These are phyloP conservation scores for Raddia distichophylla DNA, from an alignment of 176 grass and related monocot genomes.

Conservation along the genomic window DNA sequence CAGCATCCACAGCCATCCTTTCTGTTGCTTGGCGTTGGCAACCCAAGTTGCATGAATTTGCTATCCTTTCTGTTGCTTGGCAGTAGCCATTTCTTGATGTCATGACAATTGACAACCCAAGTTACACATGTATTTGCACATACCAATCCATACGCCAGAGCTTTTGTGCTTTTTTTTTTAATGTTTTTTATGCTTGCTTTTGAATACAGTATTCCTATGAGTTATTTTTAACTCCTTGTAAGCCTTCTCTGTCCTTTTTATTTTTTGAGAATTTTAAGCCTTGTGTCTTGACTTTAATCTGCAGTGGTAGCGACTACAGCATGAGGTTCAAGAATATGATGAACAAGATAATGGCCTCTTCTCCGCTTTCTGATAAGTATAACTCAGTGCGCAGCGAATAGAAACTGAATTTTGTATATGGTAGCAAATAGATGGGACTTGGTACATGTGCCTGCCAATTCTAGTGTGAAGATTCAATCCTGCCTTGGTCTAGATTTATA, in stretches of 20 bases:
- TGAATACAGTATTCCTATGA: no score
- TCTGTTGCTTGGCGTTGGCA: neutral
- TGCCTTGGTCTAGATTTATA: neutral
- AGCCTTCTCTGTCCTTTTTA: no score
- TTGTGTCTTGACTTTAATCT: slow-evolving; percentile 26
- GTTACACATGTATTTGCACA: neutral
- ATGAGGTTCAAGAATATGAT: slow-evolving; percentile 96
- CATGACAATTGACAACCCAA: neutral
- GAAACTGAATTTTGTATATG: slow-evolving; percentile 43
- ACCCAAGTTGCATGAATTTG: neutral
- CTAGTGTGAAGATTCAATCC: neutral
- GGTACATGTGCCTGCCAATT: slow-evolving; percentile 4
- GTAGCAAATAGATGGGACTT: slow-evolving; percentile 42
- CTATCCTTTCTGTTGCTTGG: neutral
- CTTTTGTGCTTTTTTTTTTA: neutral
- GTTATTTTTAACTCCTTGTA: neutral
- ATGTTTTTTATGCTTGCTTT: neutral
- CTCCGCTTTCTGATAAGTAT: slow-evolving; percentile 78
- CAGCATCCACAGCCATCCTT: neutral
- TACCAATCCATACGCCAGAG: neutral
- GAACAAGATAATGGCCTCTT: slow-evolving; percentile 64
- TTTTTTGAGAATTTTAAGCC: neutral
- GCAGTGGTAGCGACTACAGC: slow-evolving; percentile 84
- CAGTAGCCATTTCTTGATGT: neutral
- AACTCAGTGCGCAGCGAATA: slow-evolving; percentile 89